Conservation (phyloP, 495 filamentous ascomycete species). For the Parmelia sp. region DNA sequence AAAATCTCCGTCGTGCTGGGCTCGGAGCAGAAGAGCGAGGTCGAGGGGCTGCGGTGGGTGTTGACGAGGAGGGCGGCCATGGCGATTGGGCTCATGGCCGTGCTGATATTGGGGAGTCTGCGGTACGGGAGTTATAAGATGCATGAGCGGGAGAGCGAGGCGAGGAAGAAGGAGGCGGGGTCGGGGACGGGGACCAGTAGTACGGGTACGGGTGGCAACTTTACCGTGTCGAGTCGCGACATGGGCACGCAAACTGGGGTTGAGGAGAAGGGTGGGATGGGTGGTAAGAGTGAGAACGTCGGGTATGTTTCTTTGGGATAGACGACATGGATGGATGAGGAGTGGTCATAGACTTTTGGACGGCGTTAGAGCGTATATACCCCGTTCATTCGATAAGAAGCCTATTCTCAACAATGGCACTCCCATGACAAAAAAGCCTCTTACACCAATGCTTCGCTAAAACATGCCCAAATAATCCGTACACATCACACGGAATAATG, state of each 20-base stretch:
- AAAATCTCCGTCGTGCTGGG: slow-evolving; percentile 83
- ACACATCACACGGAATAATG: background rate
- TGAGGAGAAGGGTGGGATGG: slow-evolving; percentile 4
- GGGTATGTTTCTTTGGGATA: slow-evolving; percentile 23
- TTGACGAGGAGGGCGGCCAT: slow-evolving; percentile 78
- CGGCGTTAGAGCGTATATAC: slow-evolving; percentile 8
- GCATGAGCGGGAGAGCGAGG: slow-evolving; percentile 22
- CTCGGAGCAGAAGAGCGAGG: slow-evolving; percentile 80
- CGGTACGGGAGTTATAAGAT: slow-evolving; percentile 26
- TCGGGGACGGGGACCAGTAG: background rate
- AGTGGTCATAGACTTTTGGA: background rate
- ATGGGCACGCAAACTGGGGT: slow-evolving; percentile 20
- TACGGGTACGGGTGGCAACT: background rate
- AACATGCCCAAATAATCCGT: background rate
- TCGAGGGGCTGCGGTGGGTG: slow-evolving; percentile 87
- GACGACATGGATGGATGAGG: background rate
- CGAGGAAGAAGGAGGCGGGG: slow-evolving; percentile 8
- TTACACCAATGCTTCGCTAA: background rate
- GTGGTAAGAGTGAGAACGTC: slow-evolving; percentile 17
- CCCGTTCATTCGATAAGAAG: slow-evolving; percentile 1
- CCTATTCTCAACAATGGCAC: background rate
- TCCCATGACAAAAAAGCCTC: background rate
- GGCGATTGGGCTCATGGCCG: slow-evolving; percentile 51
- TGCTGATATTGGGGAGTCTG: slow-evolving; percentile 28
- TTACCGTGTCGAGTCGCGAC: slow-evolving; percentile 18